phyloP scores from a whole-genome alignment of 2,329 filamentous ascomycete genomes.

The Spiromastix sp. region DNA sequence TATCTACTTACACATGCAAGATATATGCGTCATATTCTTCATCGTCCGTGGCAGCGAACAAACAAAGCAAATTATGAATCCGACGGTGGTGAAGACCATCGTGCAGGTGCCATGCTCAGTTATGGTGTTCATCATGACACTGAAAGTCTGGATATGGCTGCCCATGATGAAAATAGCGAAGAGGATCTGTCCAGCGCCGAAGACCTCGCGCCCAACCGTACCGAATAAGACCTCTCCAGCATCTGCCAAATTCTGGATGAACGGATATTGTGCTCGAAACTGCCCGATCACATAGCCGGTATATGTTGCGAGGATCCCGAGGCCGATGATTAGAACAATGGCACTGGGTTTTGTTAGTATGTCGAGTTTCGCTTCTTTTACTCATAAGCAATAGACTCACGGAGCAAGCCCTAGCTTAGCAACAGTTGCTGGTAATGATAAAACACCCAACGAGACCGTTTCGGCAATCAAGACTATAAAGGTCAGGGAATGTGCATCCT shows the following conservation, averaged over 20 bases:
- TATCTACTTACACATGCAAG: constrained; percentile 41
- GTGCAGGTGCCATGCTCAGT: constrained; percentile 53
- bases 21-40: constrained; percentile 52
- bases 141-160: constrained; percentile 62
- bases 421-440: constrained; percentile 44
- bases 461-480: constrained; percentile 46
- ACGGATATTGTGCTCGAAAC: constrained; percentile 47
- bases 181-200: constrained; percentile 51
- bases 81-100: constrained; percentile 53
- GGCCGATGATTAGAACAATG: constrained; percentile 41
- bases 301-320: constrained; percentile 48
- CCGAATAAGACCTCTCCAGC: constrained; percentile 55
- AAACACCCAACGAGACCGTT: constrained; percentile 47
- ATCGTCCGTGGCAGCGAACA: constrained; percentile 53
- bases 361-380: background rate
- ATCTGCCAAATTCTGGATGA: constrained; percentile 57
- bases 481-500: constrained; percentile 2
- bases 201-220: constrained; percentile 49
- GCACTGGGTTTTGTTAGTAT: constrained; percentile 28
- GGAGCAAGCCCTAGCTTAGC: constrained; percentile 44
- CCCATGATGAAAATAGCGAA: constrained; percentile 60
- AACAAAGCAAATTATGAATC: constrained; percentile 47
- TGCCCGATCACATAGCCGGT: constrained; percentile 51
- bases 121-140: constrained; percentile 57
- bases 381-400: constrained; percentile 18